Percentiles rank a stretch among this genome's conserved stretches.
Evolutionary conservation across 2,329 filamentous ascomycete genomes (phyloP).

Genomic region (Neurospora sp.): DNA sequence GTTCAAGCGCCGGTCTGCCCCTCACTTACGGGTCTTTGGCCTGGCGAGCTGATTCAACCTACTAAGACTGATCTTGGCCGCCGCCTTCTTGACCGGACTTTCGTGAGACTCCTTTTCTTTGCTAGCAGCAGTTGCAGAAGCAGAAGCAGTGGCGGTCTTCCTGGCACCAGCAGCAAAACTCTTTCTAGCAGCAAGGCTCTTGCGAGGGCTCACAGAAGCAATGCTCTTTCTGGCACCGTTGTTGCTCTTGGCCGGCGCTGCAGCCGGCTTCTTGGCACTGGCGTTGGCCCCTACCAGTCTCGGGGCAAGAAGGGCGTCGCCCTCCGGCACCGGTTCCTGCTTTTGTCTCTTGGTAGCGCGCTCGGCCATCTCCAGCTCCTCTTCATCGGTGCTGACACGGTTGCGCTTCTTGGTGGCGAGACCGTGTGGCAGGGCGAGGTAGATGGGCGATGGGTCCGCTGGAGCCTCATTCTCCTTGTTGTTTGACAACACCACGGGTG

Average conservation of each 20-base stretch:
- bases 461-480: slow-evolving; percentile 48
- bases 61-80: slow-evolving; percentile 43
- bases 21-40: slow-evolving; percentile 42
- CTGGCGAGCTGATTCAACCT: slow-evolving; percentile 52
- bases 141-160: slow-evolving; percentile 15
- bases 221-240: neutral
- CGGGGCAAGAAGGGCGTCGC: slow-evolving; percentile 42
- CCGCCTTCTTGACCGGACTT: slow-evolving; percentile 42
- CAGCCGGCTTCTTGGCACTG: slow-evolving; percentile 12
- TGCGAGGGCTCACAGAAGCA: neutral
- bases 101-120: slow-evolving; percentile 22
- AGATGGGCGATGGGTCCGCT: slow-evolving; percentile 16
- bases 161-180: slow-evolving; percentile 19
- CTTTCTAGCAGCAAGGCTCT: neutral
- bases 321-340: slow-evolving; percentile 37
- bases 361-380: slow-evolving; percentile 41
- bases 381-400: slow-evolving; percentile 47
- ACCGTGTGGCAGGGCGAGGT: slow-evolving; percentile 47
- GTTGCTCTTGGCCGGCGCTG: slow-evolving; percentile 1
- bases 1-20: neutral
- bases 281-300: slow-evolving; percentile 25
- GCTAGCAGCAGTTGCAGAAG: slow-evolving; percentile 5
- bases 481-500: neutral
- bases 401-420: slow-evolving; percentile 58
- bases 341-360: slow-evolving; percentile 52